Conservation (phyloP, 202 grass and related monocot species). For the Thinopyrum obtusiflorum region DNA sequence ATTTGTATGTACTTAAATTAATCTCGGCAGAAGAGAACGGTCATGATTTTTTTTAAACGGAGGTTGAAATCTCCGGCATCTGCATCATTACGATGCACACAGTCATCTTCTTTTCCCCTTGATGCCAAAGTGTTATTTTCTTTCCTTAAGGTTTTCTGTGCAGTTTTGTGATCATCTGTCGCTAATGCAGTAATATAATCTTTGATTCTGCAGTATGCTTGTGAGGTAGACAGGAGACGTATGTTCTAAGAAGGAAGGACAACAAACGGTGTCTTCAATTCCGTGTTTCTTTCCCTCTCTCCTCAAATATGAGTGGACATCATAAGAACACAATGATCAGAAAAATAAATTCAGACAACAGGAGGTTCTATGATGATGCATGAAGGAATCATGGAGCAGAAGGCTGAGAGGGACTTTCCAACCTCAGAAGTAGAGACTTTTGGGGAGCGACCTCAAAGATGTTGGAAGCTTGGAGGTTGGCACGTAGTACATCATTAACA, state of each 20-base stretch:
- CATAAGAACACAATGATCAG: not conserved
- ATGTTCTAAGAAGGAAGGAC: not conserved
- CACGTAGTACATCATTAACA: slow-evolving; percentile 16
- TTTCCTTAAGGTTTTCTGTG: no score
- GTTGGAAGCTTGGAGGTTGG: slow-evolving; percentile 29
- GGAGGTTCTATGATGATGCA: slow-evolving; percentile 12
- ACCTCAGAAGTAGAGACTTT: slow-evolving; percentile 36
- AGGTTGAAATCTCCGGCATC: no score
- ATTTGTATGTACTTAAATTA: not conserved
- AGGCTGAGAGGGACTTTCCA: slow-evolving; percentile 68
- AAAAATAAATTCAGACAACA: not conserved
- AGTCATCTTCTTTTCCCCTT: no score
- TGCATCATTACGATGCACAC: no score
- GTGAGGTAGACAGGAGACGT: not conserved
- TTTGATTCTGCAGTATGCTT: not conserved
- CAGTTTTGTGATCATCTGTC: not conserved
- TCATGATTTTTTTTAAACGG: not conserved
- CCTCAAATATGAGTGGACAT: not conserved
- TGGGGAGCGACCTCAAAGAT: slow-evolving; percentile 1
- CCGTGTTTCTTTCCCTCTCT: not conserved
- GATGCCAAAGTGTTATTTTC: no score
- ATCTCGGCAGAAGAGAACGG: not conserved
- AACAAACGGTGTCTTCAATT: not conserved
- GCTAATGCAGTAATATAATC: no score
- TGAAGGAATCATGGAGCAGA: slow-evolving; percentile 44